Base-by-base conservation (phyloP, 768 basidiomycete species). In the Psilocybe subaeruginosa region DNA sequence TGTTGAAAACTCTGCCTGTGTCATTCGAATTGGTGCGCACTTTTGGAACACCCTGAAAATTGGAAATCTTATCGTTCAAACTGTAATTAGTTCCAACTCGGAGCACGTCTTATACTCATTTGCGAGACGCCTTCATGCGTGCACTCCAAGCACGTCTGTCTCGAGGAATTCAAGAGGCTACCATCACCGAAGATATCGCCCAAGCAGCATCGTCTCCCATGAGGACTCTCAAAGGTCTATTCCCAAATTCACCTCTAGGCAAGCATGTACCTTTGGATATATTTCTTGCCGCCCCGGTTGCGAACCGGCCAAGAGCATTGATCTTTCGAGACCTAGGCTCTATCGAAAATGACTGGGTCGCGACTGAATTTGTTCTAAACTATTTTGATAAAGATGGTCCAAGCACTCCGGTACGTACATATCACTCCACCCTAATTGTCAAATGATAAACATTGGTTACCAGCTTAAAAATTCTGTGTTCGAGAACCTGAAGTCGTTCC, bases 111-210 rank as follows among this genome's bases (percentile, higher is more conserved):
- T 93, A 87, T 69, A 83, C 85, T 14, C 93, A 95, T 68, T 78
- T 95, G 30, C 85, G 93, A 19, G 93, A 95, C 69, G 93, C 90
- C 2, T 94, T 94, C 65, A 80, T 93, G 72, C 84, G 93, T 47
- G 83, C 91, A 14, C 73, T 95, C 49, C 85, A 87, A 64, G 76
- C 79, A 2, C 85, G 91, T 17, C 76, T 92, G 60, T 75, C 79
- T 27, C 70, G 82, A 8, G 82, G 77, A 50, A 80, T 80, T 50
- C 80, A 86, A 66, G 75, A 78, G 14, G 85, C 81, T 8, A 74
- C 76, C 0, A 73, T 93, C 8, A 79, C 87, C 0, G 77, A 84
- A 56, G 88, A 89, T 58, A 84, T 82, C 19, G 86, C 89, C 59
- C 70, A 80, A 49, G 77, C 73, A 1, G 78, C 85, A 4, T 84